Conservation (phyloP, 73 alveolate genomes). For the Effrenium voratum region DNA sequence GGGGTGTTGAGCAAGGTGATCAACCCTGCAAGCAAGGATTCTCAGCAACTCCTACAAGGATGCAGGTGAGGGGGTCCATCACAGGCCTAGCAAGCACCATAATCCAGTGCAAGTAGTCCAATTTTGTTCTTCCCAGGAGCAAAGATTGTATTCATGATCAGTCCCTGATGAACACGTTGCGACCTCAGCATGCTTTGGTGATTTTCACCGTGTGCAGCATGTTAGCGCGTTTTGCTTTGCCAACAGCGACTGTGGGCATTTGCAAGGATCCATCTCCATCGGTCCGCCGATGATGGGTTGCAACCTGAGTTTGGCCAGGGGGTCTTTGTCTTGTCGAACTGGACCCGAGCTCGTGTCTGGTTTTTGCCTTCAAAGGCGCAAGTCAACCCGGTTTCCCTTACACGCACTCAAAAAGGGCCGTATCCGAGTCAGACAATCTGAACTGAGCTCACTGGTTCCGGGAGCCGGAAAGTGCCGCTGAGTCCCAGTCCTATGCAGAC, state of each 20-base stretch:
- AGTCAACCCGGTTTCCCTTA: too few relatives aligned
- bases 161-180: constrained; percentile 62
- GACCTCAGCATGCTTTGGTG: background rate
- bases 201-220: too few relatives aligned
- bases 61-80: too few relatives aligned
- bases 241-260: background rate
- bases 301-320: background rate
- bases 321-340: background rate
- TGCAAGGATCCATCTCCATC: constrained; percentile 49
- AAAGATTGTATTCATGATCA: constrained; percentile 71
- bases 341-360: too few relatives aligned
- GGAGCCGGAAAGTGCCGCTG: background rate
- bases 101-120: too few relatives aligned
- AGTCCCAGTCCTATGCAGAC: constrained; percentile 76
- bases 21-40: too few relatives aligned
- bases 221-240: background rate
- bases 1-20: too few relatives aligned
- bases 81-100: too few relatives aligned
- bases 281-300: background rate
- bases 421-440: too few relatives aligned
- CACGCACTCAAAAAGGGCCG: too few relatives aligned
- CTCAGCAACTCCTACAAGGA: too few relatives aligned
- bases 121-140: constrained; percentile 17
- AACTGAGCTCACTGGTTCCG: background rate
- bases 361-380: too few relatives aligned